phyloP scores from a whole-genome alignment of 805 yeast genomes.

The Saccharomycopsis schoenii region DNA sequence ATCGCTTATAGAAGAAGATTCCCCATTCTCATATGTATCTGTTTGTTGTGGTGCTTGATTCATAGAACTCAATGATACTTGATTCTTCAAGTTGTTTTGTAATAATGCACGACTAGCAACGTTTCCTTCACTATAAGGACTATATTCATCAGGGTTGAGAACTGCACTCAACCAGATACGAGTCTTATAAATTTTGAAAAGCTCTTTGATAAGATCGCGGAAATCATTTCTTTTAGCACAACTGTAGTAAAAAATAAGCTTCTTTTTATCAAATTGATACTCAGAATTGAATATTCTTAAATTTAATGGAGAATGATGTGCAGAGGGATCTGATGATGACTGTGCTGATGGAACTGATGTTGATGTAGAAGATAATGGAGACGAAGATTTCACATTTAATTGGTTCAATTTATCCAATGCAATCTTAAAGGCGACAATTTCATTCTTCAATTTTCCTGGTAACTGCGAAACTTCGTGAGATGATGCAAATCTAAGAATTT shows the following conservation, averaged over 20 bases:
- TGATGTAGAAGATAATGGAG: conserved; percentile 20
- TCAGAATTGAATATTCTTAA: conserved; percentile 65
- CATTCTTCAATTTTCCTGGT: conserved; percentile 57
- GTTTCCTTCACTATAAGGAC: conserved; percentile 11
- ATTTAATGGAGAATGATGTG: conserved; percentile 29
- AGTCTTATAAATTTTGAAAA: conserved; percentile 67
- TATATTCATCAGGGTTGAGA: conserved; percentile 23
- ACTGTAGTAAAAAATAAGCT: conserved; percentile 60
- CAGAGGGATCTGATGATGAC: conserved; percentile 18
- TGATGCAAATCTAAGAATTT: conserved; percentile 66
- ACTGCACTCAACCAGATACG: conserved; percentile 82
- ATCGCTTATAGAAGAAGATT: neutral
- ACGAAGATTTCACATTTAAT: conserved; percentile 7
- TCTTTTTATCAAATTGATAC: conserved; percentile 73
- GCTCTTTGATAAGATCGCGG: conserved; percentile 60
- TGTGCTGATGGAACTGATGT: conserved; percentile 21
- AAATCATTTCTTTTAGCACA: conserved; percentile 63
- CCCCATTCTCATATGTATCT: neutral
- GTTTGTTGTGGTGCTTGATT: neutral
- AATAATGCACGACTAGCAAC: conserved; percentile 11
- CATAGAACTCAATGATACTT: neutral
- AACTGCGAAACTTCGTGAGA: conserved; percentile 57
- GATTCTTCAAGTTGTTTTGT: neutral
- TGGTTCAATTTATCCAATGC: conserved; percentile 43
- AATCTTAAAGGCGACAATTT: conserved; percentile 58